phyloP scores from a whole-genome alignment of 1,139 yeast genomes.

The Pichia sp. region DNA sequence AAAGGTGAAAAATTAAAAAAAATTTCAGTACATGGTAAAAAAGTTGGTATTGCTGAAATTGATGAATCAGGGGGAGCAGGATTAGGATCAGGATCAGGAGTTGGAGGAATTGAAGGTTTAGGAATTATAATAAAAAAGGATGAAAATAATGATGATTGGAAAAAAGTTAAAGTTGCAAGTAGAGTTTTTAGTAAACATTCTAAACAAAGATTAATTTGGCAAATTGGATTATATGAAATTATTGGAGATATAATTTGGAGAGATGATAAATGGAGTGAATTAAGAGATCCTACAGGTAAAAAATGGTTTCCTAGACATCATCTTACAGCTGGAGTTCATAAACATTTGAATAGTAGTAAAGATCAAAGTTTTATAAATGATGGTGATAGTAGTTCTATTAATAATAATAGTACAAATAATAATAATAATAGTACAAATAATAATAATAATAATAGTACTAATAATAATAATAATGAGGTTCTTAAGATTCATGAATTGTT shows the following conservation, averaged over 20 bases:
- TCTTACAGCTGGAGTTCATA: slow-evolving; percentile 1
- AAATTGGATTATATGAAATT: slow-evolving; percentile 58
- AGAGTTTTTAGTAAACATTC: slow-evolving; percentile 45
- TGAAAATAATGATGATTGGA: slow-evolving; percentile 14
- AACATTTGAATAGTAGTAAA: no score
- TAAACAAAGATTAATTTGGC: slow-evolving; percentile 45
- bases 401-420: no score
- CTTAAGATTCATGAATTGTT: no score
- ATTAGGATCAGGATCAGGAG: no score
- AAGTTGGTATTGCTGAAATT: slow-evolving; percentile 1
- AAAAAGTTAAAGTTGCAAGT: slow-evolving; percentile 43
- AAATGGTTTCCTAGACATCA: slow-evolving; percentile 47
- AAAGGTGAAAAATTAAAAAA: slow-evolving; percentile 32
- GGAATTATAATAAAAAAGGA: slow-evolving; percentile 1
- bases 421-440: no score
- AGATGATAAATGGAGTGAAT: slow-evolving; percentile 55
- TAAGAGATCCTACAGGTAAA: slow-evolving; percentile 48
- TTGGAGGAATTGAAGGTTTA: not conserved
- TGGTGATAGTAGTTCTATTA: no score
- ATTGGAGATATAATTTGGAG: slow-evolving; percentile 64
- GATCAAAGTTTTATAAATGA: no score
- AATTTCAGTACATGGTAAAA: slow-evolving; percentile 8
- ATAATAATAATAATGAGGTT: no score
- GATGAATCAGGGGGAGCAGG: no score
- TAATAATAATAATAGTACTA: no score